These are phyloP conservation scores for Pseudotsuga menziesii DNA, from an alignment of 75 land plant genomes.

Conservation along the genomic window DNA sequence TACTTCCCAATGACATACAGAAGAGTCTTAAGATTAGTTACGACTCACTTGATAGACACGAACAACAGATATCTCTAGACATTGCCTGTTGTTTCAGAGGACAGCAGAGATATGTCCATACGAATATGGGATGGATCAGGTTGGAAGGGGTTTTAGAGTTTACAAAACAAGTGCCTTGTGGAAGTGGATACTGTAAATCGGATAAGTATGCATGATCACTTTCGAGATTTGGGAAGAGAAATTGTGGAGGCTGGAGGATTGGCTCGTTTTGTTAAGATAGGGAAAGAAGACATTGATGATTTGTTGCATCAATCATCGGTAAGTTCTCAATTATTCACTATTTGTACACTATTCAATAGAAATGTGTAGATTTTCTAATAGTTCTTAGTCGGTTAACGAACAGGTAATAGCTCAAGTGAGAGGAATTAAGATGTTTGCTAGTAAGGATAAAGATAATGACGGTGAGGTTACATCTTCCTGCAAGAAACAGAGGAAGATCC, in stretches of 20 bases:
- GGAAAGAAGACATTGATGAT: neutral
- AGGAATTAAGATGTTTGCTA: too few species aligned
- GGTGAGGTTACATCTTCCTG: neutral
- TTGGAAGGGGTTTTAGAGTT: neutral
- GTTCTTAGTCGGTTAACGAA: too few species aligned
- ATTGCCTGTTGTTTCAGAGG: neutral
- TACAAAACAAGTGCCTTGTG: neutral
- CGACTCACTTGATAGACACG: slow-evolving; percentile 2
- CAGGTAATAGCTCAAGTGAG: too few species aligned
- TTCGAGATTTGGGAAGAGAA: neutral
- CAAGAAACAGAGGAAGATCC: neutral
- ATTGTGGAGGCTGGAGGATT: neutral
- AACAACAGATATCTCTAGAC: neutral
- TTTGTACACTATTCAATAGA: neutral
- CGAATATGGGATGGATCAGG: neutral
- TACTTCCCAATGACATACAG: neutral
- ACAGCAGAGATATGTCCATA: neutral
- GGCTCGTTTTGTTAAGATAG: neutral
- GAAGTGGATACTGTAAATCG: neutral
- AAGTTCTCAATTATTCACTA: neutral
- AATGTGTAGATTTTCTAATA: too few species aligned
- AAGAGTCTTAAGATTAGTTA: neutral
- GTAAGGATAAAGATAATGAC: neutral
- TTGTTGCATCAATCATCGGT: neutral
- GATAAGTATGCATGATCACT: neutral